These are phyloP conservation scores for Ichthyophthirius multifiliis DNA, from an alignment of 169 alveolate genomes.

Conservation along the genomic window DNA sequence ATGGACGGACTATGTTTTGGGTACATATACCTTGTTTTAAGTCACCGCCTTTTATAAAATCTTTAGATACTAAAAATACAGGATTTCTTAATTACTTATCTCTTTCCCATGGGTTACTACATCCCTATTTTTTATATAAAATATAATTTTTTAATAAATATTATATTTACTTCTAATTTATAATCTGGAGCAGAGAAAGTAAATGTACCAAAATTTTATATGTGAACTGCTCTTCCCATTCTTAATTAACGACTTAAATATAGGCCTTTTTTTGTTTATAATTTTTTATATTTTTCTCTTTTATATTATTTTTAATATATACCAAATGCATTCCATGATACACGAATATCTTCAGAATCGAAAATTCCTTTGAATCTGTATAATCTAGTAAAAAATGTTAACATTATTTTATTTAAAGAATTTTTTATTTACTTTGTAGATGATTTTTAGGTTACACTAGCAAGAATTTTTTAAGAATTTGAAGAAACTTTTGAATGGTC, in stretches of 20 bases:
- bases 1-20: slow-evolving; percentile 44
- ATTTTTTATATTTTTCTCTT: background rate
- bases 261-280: slow-evolving; percentile 16
- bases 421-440: too few relatives aligned
- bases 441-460: too few relatives aligned
- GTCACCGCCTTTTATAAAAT: slow-evolving; percentile 50
- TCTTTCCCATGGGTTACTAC: slow-evolving; percentile 59
- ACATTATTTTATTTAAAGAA: too few relatives aligned
- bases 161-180: slow-evolving; percentile 35
- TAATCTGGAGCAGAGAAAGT: slow-evolving; percentile 60
- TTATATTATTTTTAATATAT: background rate
- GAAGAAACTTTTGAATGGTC: too few relatives aligned
- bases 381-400: too few relatives aligned
- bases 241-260: slow-evolving; percentile 44
- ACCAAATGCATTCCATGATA: slow-evolving; percentile 51
- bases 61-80: slow-evolving; percentile 61
- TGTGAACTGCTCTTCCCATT: slow-evolving; percentile 60
- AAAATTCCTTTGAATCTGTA: slow-evolving; percentile 7
- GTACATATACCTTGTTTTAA: slow-evolving; percentile 51
- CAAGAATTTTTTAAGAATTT: too few relatives aligned
- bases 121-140: slow-evolving; percentile 32
- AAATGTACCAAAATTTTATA: slow-evolving; percentile 56
- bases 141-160: background rate
- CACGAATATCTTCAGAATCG: slow-evolving; percentile 36
- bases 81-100: slow-evolving; percentile 60